Evolutionary conservation across 2,329 filamentous ascomycete species (phyloP), one percentile per base, ranked within the genome.

Genomic region (Pseudocercospora eumusae): DNA sequence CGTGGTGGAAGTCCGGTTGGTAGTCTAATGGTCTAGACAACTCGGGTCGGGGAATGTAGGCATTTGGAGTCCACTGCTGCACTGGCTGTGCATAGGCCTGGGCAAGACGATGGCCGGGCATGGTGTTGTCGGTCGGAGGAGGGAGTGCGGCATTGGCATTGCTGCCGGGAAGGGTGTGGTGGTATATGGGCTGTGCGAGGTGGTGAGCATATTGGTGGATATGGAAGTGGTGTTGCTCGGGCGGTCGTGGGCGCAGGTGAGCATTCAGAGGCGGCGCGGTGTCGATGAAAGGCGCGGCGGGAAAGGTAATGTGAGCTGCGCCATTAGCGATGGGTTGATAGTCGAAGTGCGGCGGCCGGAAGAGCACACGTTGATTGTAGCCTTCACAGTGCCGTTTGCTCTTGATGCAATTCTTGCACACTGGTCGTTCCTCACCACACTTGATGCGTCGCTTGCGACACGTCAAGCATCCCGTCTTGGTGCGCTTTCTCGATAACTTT

Each of bases 391-490:
- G 82, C 13, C 91, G 84, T 76, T 93, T 93, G 18, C 90, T 93
- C 73, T 93, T 95, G 78, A 90, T 86, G 77, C 91, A 96, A 73
- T 96, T 96, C 71, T 84, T 87, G 77, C 91, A 95, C 27, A 84
- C 89, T 25, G 91, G 91, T 55, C 89, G 85, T 71, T 92, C 91
- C 75, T 98, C 95, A 65, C 95, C 95, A 76, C 95, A 99, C 78
- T 98, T 99, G 77, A 99, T 98, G 15, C 95, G 90, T 57, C 95
- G 88, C 78, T 91, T 93, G 66, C 95, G 89, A 78, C 95, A 99
- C 61, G 95, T 97, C 64, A 96, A 78, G 75, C 93, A 97, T 13
- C 93, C 93, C 1, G 93, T 96, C 79, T 97, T 97, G 56, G 93
- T 96, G 70, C 93, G 83, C 75, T 88, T 91, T 21, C 75, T 69